Evolutionary conservation across 2,329 filamentous ascomycete species (phyloP), one percentile per base, ranked within the genome.

Genomic region (Xylariaceae sp.): DNA sequence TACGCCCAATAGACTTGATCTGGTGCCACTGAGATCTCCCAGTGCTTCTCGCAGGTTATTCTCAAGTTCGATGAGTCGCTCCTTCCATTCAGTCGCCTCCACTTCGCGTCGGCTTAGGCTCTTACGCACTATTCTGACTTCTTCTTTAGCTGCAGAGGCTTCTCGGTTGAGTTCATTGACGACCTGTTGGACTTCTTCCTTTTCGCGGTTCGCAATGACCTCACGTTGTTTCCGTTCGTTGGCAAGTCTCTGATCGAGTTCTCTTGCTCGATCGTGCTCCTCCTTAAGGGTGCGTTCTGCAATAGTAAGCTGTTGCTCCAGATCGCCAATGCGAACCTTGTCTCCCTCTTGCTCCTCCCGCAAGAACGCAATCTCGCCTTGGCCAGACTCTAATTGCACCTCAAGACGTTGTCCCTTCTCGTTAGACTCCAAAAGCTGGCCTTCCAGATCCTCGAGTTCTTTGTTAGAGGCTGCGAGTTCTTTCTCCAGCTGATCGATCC

Each of bases 331-430:
- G 70, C 90, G 91, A 66, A 99, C 95, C 77, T 99, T 99, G 74
- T 99, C 94, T 15, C 82, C 83, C 69, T 99, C 94, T 68, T 99
- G 94, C 72, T 99, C 94, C 66, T 99, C 94, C 1, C 94, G 85
- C 44, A 99, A 70, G 77, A 99, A 99, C 1, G 89, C 85, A 69
- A 97, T 95, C 68, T 99, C 94, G 51, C 86, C 86, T 61, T 96
- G 92, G 49, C 87, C 86, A 5, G 89, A 95, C 69, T 99, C 94
- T 57, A 92, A 86, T 64, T 97, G 91, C 31, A 99, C 89, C 4
- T 87, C 86, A 2, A 97, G 77, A 46, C 91, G 83, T 62, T 95
- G 87, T 42, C 87, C 86, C 75, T 97, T 97, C 59, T 87, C 83
- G 63, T 92, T 92, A 6, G 89, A 77, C 64, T 97, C 92, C 38